Percentiles rank a stretch among this genome's conserved stretches.
phyloP scores from a whole-genome alignment of 345 rosid genomes.

The Hypericum androsaemum region DNA sequence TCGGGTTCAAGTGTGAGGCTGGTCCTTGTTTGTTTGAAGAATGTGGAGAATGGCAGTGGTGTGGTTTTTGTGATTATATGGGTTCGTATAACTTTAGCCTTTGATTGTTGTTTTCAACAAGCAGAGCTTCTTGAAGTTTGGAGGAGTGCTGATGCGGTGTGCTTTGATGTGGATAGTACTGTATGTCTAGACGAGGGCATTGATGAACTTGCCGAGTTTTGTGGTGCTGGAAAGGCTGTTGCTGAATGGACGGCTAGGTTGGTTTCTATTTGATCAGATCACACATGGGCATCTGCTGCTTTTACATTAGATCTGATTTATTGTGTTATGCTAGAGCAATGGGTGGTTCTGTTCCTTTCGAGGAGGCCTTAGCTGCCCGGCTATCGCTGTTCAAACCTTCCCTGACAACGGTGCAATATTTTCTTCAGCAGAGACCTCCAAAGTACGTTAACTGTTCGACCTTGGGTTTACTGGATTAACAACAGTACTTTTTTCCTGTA shows the following conservation, averaged over 20 bases:
- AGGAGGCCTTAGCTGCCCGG: constrained; percentile 89
- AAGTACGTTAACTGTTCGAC: constrained; percentile 35
- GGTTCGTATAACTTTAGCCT: not conserved
- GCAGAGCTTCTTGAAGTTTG: constrained; percentile 69
- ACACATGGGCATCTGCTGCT: not conserved
- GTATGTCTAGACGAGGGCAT: constrained; percentile 94
- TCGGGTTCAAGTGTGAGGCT: not conserved
- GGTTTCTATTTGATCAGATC: constrained; percentile 9
- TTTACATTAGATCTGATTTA: constrained; percentile 6
- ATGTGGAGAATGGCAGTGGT: not conserved
- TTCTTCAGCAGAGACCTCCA: constrained; percentile 65
- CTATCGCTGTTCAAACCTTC: constrained; percentile 82
- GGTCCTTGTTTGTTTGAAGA: not conserved
- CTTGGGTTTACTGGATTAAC: not conserved
- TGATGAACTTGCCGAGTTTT: constrained; percentile 93
- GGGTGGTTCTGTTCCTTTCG: constrained; percentile 94
- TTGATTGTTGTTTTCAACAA: constrained; percentile 17
- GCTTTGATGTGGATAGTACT: constrained; percentile 98
- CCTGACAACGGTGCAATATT: constrained; percentile 60
- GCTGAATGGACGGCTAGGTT: constrained; percentile 97
- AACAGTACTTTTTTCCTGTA: no score
- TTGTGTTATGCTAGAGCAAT: constrained; percentile 56
- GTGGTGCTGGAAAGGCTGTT: constrained; percentile 96
- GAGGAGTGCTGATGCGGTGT: constrained; percentile 70
- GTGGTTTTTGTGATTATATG: not conserved